Conservation (phyloP, 495 filamentous ascomycete genomes). For the Penicillium simplicissimum region DNA sequence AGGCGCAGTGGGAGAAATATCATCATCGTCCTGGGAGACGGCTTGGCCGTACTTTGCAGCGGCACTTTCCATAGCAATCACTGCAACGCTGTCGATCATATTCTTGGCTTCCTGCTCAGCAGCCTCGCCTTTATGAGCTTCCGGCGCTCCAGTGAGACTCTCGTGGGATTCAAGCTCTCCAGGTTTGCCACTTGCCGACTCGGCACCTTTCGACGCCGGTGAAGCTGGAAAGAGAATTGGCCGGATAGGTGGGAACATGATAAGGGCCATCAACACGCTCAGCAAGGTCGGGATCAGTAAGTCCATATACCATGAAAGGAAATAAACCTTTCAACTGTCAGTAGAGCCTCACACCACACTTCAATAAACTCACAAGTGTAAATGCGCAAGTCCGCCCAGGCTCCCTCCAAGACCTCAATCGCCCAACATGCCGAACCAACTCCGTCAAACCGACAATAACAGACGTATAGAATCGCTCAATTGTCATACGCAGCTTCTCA, state of each 20-base stretch:
- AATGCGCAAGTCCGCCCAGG: constrained; percentile 66
- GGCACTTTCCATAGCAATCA: constrained; percentile 72
- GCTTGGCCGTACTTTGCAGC: constrained; percentile 68
- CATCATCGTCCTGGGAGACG: constrained; percentile 43
- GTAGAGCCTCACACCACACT: neutral
- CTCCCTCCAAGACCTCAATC: constrained; percentile 81
- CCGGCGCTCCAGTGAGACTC: constrained; percentile 77
- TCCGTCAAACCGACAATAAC: constrained; percentile 68
- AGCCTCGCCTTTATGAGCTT: constrained; percentile 83
- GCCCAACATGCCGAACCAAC: constrained; percentile 70
- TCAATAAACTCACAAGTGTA: constrained; percentile 48
- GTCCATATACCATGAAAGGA: constrained; percentile 72
- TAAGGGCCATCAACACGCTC: constrained; percentile 59
- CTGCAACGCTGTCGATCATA: constrained; percentile 74
- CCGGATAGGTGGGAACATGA: constrained; percentile 66
- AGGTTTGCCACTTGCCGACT: constrained; percentile 58
- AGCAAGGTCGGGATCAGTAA: constrained; percentile 66
- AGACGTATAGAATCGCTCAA: constrained; percentile 87
- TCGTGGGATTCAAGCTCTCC: constrained; percentile 75
- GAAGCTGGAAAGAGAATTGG: constrained; percentile 71
- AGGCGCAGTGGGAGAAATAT: constrained; percentile 37
- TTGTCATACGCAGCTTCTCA: constrained; percentile 75
- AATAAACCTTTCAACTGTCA: constrained; percentile 57
- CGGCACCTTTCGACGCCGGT: constrained; percentile 62
- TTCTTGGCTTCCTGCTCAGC: constrained; percentile 84